Base-by-base conservation (phyloP, 257 asterid species). In the Plantago major region DNA sequence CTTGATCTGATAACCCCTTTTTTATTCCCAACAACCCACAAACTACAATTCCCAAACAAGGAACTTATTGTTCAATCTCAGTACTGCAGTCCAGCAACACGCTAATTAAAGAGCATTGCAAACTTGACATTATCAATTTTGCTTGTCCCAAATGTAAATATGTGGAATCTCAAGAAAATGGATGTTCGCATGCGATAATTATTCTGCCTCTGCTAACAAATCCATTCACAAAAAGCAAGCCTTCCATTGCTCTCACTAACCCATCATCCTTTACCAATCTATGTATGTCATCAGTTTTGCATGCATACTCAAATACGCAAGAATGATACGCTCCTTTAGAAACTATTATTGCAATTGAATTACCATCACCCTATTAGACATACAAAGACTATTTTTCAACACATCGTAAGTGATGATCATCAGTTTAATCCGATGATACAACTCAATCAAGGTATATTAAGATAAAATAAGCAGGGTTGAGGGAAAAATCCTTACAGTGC, bases 401-500 rank as follows among this genome's bases (percentile, higher is more conserved):
- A 50, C 4, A 64, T 37, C 46, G 53, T 47, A 38, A 62, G 37
- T 26, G 40, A n/a, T 38, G 11, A 45, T 55, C 14, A 54, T 45
- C 46, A 26, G 42, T 58, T 56, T 43, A 68, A 53, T 58, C 11
- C 43, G 28, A 51, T 9, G 46, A 46, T 58, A 42, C 33, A 52
- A 28, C 59, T 64, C 42, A 52, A 14, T 50, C 56, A 64, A 42
- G 56, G 16, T 44, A 28, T 12, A 26, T 18, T 47, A 55, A 72
- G 37, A 42, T 46, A 67, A 42, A 58, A 67, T 43, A 18, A 46
- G 22, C 59, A 67, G 47, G 47, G 1, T 17, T 14, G 7, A 58
- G 47, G 30, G 50, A 45, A 28, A 69, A 30, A 53, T 33, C 40
- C 99, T 82, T 73, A 93, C 99, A 72, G 74, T 93, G 99, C 81